Evolutionary conservation across 2,329 filamentous ascomycete genomes (phyloP).

Genomic region (Aspergillus unguis): DNA sequence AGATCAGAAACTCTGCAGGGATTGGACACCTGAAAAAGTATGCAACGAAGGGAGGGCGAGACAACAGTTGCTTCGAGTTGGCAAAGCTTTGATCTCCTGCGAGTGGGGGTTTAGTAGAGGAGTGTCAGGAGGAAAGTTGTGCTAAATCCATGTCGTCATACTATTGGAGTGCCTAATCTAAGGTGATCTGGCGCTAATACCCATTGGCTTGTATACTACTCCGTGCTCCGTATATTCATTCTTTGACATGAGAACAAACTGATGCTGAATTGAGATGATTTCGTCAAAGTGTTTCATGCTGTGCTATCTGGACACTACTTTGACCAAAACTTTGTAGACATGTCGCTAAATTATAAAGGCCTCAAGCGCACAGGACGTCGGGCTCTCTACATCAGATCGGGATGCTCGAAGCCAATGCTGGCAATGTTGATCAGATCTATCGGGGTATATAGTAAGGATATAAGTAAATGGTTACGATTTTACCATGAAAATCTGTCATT

Average conservation of each 20-base stretch:
- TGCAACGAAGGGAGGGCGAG: not conserved
- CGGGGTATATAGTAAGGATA: constrained; percentile 3
- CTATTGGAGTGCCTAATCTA: not conserved
- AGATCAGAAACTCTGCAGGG: not conserved
- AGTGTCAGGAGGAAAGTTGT: not conserved
- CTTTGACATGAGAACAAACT: not conserved
- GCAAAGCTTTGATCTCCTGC: no score
- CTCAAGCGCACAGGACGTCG: no score
- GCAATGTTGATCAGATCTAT: not conserved
- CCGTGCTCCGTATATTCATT: not conserved
- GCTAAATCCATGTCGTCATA: not conserved
- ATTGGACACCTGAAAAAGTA: not conserved
- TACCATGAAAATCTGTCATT: constrained; percentile 37
- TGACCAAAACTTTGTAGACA: not conserved
- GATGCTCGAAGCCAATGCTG: not conserved
- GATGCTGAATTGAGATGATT: no score
- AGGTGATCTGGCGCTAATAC: no score
- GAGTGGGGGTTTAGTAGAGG: not conserved
- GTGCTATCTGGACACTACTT: not conserved
- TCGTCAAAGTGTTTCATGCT: no score
- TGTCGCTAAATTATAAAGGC: not conserved
- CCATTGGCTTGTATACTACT: no score
- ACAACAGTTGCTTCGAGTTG: not conserved
- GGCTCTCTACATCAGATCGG: no score
- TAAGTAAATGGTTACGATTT: constrained; percentile 20